Percentiles rank a stretch among this genome's conserved stretches.
phyloP scores from a whole-genome alignment of 73 alveolate species.

The Paraurostyla sp. region DNA sequence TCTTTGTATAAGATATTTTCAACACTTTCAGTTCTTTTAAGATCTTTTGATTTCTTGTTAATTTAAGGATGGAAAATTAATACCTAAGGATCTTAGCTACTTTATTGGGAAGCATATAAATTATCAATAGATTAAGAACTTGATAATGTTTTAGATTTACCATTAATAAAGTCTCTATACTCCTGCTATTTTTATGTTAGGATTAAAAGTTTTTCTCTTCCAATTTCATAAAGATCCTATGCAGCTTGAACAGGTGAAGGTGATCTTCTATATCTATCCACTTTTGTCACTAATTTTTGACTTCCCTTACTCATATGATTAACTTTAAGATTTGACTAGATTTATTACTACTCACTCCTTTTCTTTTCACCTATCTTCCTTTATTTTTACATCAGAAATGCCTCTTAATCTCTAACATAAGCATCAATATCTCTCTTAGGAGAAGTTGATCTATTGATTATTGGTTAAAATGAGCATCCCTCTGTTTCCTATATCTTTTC shows the following conservation, averaged over 20 bases:
- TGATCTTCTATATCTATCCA: neutral
- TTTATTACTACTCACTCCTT: neutral
- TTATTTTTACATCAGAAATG: neutral
- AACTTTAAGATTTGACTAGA: neutral
- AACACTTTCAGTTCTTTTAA: slow-evolving; percentile 32
- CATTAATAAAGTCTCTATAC: neutral
- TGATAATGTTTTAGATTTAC: neutral
- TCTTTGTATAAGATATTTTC: slow-evolving; percentile 25
- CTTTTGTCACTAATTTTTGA: neutral
- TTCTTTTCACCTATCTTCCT: neutral
- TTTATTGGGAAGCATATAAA: neutral
- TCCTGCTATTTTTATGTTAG: neutral
- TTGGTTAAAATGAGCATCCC: neutral
- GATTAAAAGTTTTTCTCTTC: neutral
- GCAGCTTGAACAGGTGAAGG: slow-evolving; percentile 10
- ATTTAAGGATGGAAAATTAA: slow-evolving; percentile 25
- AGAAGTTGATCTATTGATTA: neutral
- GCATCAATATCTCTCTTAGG: slow-evolving; percentile 7
- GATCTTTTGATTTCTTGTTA: slow-evolving; percentile 1
- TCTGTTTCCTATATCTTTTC: neutral
- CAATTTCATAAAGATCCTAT: neutral
- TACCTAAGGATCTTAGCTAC: neutral
- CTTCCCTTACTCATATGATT: slow-evolving; percentile 11
- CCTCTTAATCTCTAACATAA: slow-evolving; percentile 1
- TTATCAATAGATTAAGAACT: neutral